Base-by-base conservation (phyloP, 768 basidiomycete species). In the Cystobasidium ongulense region DNA sequence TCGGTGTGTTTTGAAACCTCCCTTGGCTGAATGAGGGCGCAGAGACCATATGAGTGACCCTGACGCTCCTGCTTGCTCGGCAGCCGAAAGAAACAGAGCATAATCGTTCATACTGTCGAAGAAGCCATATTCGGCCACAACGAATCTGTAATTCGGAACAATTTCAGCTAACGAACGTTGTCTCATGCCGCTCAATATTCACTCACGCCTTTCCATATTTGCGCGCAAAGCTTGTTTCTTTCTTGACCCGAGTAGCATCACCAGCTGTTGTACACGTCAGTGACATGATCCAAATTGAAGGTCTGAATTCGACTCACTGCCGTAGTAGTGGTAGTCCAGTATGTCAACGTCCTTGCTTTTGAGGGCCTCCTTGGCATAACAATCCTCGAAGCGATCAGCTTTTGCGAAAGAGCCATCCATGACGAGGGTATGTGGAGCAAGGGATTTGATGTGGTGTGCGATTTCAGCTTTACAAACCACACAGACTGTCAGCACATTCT, bases 41-140 rank as follows among this genome's bases (percentile, higher is more conserved):
- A 80, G 59, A 1, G 75, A 75, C 79, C 79, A 80, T 1, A 77
- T 73, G 43, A 80, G 65, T 17, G 78, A 74, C 0, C 79, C 79
- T 18, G 76, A 75, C 10, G 66, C 76, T 1, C 76, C 75, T 0
- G 73, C 78, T 1, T 59, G 8, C 27, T 79, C 77, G 23, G 77
- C 41, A 0, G 53, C 27, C 0, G 52, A 23, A 8, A 80, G 33
- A 74, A 79, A 80, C 13, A 36, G n/a, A 1, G 38, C 43, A 63
- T 77, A 80, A 27, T 74, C 73, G 21, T 75, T 52, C 0, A 70
- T n/a, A 7, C n/a, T 27, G 13, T 41, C 23, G 72, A 77, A 77
- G 73, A 80, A 78, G 46, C 79, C 79, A 35, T 68, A 79, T 54
- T 80, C 79, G 38, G 77, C 79, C 7, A 77, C 77, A 11, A 80